Conservation (phyloP, 805 yeast species). For the Pichia occidentalis region DNA sequence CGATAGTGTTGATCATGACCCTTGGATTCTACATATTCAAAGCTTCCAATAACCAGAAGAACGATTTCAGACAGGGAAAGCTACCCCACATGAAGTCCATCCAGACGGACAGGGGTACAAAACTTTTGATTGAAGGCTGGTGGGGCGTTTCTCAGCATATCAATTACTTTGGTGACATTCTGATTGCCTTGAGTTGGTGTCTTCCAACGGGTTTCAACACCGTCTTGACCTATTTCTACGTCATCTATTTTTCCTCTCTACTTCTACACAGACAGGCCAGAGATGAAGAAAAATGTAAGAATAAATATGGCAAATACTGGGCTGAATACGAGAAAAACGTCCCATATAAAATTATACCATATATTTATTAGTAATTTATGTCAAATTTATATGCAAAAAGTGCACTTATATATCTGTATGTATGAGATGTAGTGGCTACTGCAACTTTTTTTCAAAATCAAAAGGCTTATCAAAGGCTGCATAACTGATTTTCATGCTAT, state of each 20-base stretch:
- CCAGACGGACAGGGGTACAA: conserved; percentile 69
- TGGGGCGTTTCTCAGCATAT: conserved; percentile 92
- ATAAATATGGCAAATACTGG: conserved; percentile 86
- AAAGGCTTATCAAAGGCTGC: conserved; percentile 71
- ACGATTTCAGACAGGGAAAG: conserved; percentile 73
- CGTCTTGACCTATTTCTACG: conserved; percentile 82
- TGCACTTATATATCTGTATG: background rate
- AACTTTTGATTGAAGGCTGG: conserved; percentile 86
- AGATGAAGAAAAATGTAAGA: conserved; percentile 86
- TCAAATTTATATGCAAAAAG: background rate
- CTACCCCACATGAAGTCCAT: conserved; percentile 63
- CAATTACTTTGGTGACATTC: conserved; percentile 93
- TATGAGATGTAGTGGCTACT: conserved; percentile 15
- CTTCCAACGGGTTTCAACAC: conserved; percentile 79
- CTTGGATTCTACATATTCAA: conserved; percentile 79
- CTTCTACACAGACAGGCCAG: conserved; percentile 83
- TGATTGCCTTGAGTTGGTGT: conserved; percentile 89
- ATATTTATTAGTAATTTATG: conserved; percentile 51
- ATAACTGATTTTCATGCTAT: conserved; percentile 69
- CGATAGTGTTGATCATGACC: conserved; percentile 39
- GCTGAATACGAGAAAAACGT: conserved; percentile 69
- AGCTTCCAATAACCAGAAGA: conserved; percentile 77
- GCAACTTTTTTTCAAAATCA: conserved; percentile 43
- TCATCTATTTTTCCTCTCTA: conserved; percentile 72
- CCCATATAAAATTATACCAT: conserved; percentile 88